Evolutionary conservation across 2,329 filamentous ascomycete genomes (phyloP), one percentile per base, ranked within the genome.

Genomic region (Trichoderma sp.): DNA sequence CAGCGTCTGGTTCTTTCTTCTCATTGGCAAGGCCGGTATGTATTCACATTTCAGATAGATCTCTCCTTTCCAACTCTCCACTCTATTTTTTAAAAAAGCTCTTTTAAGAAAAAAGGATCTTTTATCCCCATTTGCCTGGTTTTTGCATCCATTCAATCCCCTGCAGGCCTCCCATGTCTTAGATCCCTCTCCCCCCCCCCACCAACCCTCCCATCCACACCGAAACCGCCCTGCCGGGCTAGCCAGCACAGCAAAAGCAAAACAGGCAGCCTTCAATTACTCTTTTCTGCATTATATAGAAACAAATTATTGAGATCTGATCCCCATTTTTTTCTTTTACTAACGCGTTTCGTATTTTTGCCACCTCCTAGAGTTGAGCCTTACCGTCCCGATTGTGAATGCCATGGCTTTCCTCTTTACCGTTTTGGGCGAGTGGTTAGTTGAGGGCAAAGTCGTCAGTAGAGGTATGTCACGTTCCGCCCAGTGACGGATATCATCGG

Each of bases 381-480:
- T 98, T 72, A 97, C 94, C 2, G 94, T 98, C 0, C 95, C 95
- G 1, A 96, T 98, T 72, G 94, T 95, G 1, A 98, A 98, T 76
- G 97, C 94, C 0, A 82, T 97, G 76, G 95, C 95, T 0, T 98
- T 98, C 74, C 81, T 98, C n/a, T 98, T 97, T 77, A 98, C 95
- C 0, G 94, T 97, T 2, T 76, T 97, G 14, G 95, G 94, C 0
- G 95, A 98, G 75, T 98, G 94, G 94, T 96, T 91, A 84, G 93
- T 95, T 0, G 95, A 97, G 75, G 89, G 89, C 71, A 98, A 97
- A 79, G 91, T 94, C 1, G 97, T 98, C 71, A 92, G 90, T 73
- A 87, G 89, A 84, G 88, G 92, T 94, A 82, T 76, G 69, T 55
- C 33, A 37, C 35, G 16, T 40, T 43, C 43, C 33, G 43, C 43